Conservation (phyloP, 179 eudicot species). For the Pouteria campechiana region DNA sequence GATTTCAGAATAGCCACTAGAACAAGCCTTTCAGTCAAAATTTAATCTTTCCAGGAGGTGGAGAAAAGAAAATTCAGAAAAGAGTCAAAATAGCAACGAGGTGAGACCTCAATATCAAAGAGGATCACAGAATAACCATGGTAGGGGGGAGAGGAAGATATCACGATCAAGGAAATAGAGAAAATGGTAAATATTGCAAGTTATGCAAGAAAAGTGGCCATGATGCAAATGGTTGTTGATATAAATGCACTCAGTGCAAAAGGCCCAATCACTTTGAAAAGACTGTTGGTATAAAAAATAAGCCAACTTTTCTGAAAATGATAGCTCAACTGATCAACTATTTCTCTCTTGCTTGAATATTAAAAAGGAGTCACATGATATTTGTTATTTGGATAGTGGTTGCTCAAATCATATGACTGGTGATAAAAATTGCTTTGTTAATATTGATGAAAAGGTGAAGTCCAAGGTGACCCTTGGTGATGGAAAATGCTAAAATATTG, state of each 20-base stretch:
- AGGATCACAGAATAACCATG: too few species aligned
- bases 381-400: constrained; percentile 5
- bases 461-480: constrained; percentile 3
- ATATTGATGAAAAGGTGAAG: background rate
- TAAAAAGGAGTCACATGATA: too few species aligned
- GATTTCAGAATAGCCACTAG: background rate
- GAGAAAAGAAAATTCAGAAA: too few species aligned
- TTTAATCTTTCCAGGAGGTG: too few species aligned
- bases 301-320: too few species aligned
- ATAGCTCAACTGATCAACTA: too few species aligned
- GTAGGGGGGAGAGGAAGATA: background rate
- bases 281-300: too few species aligned
- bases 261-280: constrained; percentile 1
- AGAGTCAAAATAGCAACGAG: background rate
- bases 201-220: background rate
- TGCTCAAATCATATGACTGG: too few species aligned
- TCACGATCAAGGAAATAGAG: background rate
- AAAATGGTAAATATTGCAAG: background rate
- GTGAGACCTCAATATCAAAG: background rate
- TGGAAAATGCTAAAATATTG: background rate
- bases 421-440: background rate
- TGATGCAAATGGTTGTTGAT: background rate
- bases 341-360: too few species aligned
- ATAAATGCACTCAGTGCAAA: background rate
- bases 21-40: background rate